phyloP scores from a whole-genome alignment of 192 early-diverging fungal species.

The Linnemannia exigua region DNA sequence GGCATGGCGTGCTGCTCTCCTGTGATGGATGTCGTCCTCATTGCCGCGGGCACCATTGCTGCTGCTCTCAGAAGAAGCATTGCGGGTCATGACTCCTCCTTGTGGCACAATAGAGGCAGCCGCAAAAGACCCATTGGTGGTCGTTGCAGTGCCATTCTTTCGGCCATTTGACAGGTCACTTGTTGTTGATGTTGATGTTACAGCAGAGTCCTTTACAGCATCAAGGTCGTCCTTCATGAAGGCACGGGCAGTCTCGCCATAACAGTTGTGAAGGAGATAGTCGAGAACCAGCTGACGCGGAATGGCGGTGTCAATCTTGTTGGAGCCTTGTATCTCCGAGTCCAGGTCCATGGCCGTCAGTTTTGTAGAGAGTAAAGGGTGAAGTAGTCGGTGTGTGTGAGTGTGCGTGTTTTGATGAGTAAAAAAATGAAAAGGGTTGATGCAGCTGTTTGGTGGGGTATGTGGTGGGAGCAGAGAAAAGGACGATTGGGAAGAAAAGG shows the following conservation, averaged over 20 bases:
- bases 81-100: slow-evolving; percentile 42
- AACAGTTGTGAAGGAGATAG: slow-evolving; percentile 78
- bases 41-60: background rate
- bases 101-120: slow-evolving; percentile 2
- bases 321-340: slow-evolving; percentile 37
- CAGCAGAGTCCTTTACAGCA: slow-evolving; percentile 27
- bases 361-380: background rate
- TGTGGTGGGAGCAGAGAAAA: background rate
- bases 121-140: background rate
- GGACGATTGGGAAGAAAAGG: background rate
- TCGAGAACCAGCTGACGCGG: slow-evolving; percentile 71
- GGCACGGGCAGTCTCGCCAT: slow-evolving; percentile 72
- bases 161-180: slow-evolving; percentile 11
- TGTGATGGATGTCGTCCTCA: slow-evolving; percentile 23
- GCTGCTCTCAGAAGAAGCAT: slow-evolving; percentile 16
- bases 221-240: slow-evolving; percentile 66
- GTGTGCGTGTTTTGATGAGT: background rate
- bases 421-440: background rate
- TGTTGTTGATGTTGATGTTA: slow-evolving; percentile 7
- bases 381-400: background rate
- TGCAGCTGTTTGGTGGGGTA: background rate
- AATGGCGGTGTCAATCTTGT: slow-evolving; percentile 52
- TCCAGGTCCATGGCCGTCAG: slow-evolving; percentile 42
- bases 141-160: slow-evolving; percentile 16
- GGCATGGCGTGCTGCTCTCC: background rate